phyloP scores from a whole-genome alignment of 257 asterid genomes.

The Handroanthus guayacan region DNA sequence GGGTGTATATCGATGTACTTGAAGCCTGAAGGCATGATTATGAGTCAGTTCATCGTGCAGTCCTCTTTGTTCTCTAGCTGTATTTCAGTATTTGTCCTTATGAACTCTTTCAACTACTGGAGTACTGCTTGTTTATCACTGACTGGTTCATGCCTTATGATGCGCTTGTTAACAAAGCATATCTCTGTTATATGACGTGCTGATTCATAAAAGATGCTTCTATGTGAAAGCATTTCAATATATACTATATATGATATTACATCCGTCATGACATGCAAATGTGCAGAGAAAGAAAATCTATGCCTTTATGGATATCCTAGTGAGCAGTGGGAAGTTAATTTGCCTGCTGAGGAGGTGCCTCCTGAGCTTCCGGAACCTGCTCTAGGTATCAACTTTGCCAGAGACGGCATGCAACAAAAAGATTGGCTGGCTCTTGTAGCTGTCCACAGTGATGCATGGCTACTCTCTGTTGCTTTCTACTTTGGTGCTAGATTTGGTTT shows the following conservation, averaged over 20 bases:
- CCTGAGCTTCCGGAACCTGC: constrained; percentile 91
- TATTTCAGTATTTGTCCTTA: background rate
- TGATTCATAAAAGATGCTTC: constrained; percentile 14
- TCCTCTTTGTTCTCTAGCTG: constrained; percentile 24
- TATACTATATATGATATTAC: constrained; percentile 11
- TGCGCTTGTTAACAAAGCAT: constrained; percentile 16
- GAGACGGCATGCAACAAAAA: constrained; percentile 84
- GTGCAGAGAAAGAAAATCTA: constrained; percentile 76
- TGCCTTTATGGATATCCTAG: constrained; percentile 79
- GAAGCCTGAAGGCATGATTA: constrained; percentile 9
- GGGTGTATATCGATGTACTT: background rate
- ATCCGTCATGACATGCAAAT: constrained; percentile 26
- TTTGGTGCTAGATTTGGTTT: constrained; percentile 82
- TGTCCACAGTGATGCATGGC: constrained; percentile 86
- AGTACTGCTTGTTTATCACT: background rate
- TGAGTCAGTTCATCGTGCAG: background rate
- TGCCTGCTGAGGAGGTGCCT: constrained; percentile 89
- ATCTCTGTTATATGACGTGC: background rate
- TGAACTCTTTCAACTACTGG: constrained; percentile 8
- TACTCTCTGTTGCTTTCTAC: constrained; percentile 75
- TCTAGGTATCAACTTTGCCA: constrained; percentile 81
- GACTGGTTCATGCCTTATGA: background rate
- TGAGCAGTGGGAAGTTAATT: constrained; percentile 78
- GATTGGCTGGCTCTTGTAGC: constrained; percentile 89
- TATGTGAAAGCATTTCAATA: constrained; percentile 20